Evolutionary conservation across 2,329 filamentous ascomycete genomes (phyloP).

Genomic region (Fusarium luffae): DNA sequence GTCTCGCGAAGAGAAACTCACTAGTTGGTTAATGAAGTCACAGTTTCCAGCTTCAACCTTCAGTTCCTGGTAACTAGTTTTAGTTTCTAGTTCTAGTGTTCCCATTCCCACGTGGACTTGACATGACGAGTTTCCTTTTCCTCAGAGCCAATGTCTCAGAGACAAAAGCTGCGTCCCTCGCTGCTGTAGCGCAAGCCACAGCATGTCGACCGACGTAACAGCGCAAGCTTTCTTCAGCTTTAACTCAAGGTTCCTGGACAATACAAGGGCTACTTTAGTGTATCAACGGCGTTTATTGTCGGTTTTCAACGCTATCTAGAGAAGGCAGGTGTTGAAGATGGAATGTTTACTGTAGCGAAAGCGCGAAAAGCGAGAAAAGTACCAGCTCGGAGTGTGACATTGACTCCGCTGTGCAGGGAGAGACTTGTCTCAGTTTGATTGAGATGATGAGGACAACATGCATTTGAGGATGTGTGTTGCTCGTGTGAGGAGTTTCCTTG

Average conservation of each 20-base stretch:
- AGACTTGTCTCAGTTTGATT: slow-evolving; percentile 8
- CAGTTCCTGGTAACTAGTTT: neutral
- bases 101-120: slow-evolving; percentile 31
- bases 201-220: slow-evolving; percentile 15
- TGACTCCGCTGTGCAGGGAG: neutral
- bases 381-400: neutral
- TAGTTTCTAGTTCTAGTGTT: slow-evolving; percentile 4
- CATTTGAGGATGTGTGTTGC: neutral
- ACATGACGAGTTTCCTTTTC: slow-evolving; percentile 19
- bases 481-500: neutral
- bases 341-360: neutral
- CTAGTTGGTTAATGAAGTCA: neutral
- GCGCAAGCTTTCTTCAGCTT: neutral
- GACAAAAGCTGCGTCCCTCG: slow-evolving; percentile 19
- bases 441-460: neutral
- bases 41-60: neutral
- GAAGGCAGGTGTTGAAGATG: neutral
- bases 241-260: neutral
- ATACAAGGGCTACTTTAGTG: neutral
- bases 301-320: neutral
- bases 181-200: slow-evolving; percentile 34
- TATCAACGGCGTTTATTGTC: slow-evolving; percentile 2
- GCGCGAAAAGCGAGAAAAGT: slow-evolving; percentile 1
- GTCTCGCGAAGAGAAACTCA: neutral
- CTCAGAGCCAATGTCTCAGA: slow-evolving; percentile 28